phyloP scores from a whole-genome alignment of 176 grass and related monocot genomes.

The Carex myosuroides region DNA sequence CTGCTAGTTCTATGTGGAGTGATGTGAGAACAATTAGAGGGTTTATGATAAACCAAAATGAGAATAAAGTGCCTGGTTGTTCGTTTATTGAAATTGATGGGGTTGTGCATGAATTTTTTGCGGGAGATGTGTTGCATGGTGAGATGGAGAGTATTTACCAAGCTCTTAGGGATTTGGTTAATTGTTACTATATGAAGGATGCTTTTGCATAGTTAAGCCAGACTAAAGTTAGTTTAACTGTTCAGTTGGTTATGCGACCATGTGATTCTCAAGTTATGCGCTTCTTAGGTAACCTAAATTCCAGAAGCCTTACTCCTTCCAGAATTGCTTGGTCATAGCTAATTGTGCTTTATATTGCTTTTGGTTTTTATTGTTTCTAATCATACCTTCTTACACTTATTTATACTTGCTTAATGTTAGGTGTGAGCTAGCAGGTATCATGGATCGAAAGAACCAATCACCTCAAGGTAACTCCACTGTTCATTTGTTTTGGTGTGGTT shows the following conservation, averaged over 20 bases:
- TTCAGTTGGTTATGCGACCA: neutral
- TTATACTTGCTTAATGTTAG: constrained; percentile 12
- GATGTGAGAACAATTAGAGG: constrained; percentile 59
- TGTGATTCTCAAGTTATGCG: neutral
- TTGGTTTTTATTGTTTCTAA: neutral
- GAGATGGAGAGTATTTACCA: constrained; percentile 50
- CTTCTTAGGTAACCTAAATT: neutral
- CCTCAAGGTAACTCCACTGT: constrained; percentile 54
- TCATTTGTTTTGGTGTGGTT: constrained; percentile 16
- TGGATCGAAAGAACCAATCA: constrained; percentile 72
- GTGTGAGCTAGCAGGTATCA: neutral
- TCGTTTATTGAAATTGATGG: constrained; percentile 87
- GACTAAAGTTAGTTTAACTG: neutral
- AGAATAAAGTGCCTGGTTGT: constrained; percentile 65
- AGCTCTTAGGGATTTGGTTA: constrained; percentile 37
- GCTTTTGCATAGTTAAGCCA: constrained; percentile 16
- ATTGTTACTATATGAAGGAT: constrained; percentile 19
- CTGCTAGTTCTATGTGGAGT: constrained; percentile 61
- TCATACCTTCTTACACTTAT: constrained; percentile 7
- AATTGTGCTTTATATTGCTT: neutral
- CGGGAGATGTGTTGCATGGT: constrained; percentile 49
- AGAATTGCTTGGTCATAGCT: neutral
- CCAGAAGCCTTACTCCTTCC: neutral
- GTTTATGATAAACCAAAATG: constrained; percentile 33
- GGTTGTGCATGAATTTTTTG: constrained; percentile 65